Conservation (phyloP, 306 rosid species). For the Dalbergia cultrata region DNA sequence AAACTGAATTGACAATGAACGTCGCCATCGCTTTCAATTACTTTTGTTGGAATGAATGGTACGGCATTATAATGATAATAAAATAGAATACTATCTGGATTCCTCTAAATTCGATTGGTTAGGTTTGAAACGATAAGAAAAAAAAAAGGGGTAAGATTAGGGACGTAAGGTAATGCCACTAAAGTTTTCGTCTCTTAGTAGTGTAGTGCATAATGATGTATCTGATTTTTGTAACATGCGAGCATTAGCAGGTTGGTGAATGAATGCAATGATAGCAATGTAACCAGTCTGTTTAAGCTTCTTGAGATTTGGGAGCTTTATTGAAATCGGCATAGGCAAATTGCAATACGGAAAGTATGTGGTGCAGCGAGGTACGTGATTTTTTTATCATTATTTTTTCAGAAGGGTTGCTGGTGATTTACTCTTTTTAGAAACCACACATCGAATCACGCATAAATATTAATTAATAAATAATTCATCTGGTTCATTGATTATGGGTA, state of each 20-base stretch:
- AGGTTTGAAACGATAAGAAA: background rate
- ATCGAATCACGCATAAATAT: too few relatives aligned
- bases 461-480: too few relatives aligned
- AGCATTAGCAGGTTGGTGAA: conserved; percentile 7
- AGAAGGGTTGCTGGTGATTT: too few relatives aligned
- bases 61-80: background rate
- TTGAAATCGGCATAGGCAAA: background rate
- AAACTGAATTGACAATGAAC: background rate
- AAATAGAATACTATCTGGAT: background rate
- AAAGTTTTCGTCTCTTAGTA: background rate
- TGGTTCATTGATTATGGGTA: too few relatives aligned
- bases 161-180: background rate
- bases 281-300: background rate
- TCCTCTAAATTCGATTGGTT: conserved; percentile 22
- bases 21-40: background rate
- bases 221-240: background rate
- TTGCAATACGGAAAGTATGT: background rate
- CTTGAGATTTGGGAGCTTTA: background rate
- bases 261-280: background rate
- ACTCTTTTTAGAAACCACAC: too few relatives aligned
- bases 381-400: conserved; percentile 1
- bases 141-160: background rate
- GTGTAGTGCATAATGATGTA: background rate
- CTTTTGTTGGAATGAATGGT: background rate
- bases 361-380: background rate